Evolutionary conservation across 306 rosid genomes (phyloP).

Genomic region (Quercus agrifolia): DNA sequence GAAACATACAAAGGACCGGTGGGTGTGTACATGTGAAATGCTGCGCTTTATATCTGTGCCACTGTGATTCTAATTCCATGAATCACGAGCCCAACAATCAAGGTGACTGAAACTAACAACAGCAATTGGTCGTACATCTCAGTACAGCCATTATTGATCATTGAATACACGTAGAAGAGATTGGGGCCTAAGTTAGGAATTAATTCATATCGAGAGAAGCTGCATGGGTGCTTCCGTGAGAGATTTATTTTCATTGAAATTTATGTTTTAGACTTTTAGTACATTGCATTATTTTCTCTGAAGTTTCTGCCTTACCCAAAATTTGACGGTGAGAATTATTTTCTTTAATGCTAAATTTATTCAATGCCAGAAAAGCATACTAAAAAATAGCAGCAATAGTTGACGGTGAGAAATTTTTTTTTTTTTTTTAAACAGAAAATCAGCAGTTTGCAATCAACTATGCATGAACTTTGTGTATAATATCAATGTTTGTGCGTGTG

Average conservation of each 20-base stretch:
- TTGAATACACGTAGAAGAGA: background rate
- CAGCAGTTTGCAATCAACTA: background rate
- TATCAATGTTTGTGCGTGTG: too few relatives aligned
- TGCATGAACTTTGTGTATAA: too few relatives aligned
- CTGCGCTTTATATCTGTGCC: constrained; percentile 14
- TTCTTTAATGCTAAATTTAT: too few relatives aligned
- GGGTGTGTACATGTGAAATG: constrained; percentile 23
- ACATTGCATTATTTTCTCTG: too few relatives aligned
- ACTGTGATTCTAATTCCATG: background rate
- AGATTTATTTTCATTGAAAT: background rate
- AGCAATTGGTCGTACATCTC: constrained; percentile 13
- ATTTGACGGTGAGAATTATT: too few relatives aligned
- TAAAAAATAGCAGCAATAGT: background rate
- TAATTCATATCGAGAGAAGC: background rate
- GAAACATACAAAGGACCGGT: background rate
- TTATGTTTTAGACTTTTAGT: background rate
- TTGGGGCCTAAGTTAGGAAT: too few relatives aligned
- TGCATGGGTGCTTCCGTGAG: background rate
- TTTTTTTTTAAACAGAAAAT: background rate
- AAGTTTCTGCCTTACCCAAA: too few relatives aligned
- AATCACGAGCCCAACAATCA: constrained; percentile 19
- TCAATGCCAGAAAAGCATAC: too few relatives aligned
- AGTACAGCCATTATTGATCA: constrained; percentile 11
- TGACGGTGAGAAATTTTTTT: background rate
- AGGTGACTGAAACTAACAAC: background rate